These are phyloP conservation scores for Aspergillus sp. DNA, from an alignment of 2,329 filamentous ascomycete genomes.

Conservation along the genomic window DNA sequence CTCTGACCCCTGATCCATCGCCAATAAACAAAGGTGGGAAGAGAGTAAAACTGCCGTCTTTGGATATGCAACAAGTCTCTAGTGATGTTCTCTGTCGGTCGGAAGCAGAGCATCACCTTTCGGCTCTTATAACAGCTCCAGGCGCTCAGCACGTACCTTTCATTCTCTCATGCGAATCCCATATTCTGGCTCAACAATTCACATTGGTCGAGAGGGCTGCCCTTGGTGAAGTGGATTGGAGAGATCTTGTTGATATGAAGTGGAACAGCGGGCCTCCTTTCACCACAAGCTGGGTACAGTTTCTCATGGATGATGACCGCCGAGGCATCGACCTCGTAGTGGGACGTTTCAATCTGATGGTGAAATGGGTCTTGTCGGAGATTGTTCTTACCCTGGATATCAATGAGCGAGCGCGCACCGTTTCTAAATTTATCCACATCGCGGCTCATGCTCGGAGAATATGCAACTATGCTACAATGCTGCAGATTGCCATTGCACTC, in stretches of 20 bases:
- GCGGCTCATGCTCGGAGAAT: conserved; percentile 58
- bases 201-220: conserved; percentile 66
- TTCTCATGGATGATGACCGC: conserved; percentile 54
- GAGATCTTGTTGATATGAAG: conserved; percentile 62
- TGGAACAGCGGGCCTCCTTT: conserved; percentile 58
- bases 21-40: conserved; percentile 28
- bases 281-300: conserved; percentile 61
- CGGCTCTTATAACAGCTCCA: conserved; percentile 10
- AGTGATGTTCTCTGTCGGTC: conserved; percentile 35
- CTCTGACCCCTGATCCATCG: conserved; percentile 46
- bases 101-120: conserved; percentile 24
- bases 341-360: conserved; percentile 65
- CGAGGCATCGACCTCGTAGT: conserved; percentile 65
- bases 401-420: conserved; percentile 59
- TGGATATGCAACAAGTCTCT: conserved; percentile 30
- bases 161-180: conserved; percentile 62
- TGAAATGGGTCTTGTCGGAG: conserved; percentile 66
- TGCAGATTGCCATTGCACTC: conserved; percentile 63
- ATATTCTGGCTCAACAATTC: conserved; percentile 61
- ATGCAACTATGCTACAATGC: conserved; percentile 66
- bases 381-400: conserved; percentile 59
- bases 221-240: conserved; percentile 66
- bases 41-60: conserved; percentile 16
- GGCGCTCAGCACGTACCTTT: conserved; percentile 57
- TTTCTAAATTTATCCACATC: conserved; percentile 64